These are phyloP conservation scores for Lentinula aciculospora DNA, from an alignment of 768 basidiomycete species.

Conservation along the genomic window DNA sequence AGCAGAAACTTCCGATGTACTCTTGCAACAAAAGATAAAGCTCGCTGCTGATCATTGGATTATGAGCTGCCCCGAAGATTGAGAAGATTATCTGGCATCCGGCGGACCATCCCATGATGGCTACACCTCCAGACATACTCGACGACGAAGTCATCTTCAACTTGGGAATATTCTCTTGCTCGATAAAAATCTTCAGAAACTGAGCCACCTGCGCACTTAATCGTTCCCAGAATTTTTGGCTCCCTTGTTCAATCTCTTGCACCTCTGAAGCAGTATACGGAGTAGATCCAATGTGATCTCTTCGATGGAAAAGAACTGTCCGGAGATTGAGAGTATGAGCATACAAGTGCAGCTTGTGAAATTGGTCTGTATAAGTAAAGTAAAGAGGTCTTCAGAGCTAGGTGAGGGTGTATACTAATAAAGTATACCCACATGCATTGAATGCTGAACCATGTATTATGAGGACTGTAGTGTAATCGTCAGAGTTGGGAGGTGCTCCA, in stretches of 20 bases:
- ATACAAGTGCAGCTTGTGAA: conserved; percentile 9
- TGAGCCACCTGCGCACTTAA: conserved; percentile 12
- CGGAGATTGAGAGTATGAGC: conserved; percentile 14
- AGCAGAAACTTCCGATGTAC: conserved; percentile 12
- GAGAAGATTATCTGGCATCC: conserved; percentile 9
- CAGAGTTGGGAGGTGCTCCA: conserved; percentile 5
- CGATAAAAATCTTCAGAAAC: conserved; percentile 14
- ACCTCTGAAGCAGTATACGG: conserved; percentile 16
- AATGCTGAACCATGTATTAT: conserved; percentile 17
- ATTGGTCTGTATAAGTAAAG: conserved; percentile 8
- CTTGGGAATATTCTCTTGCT: conserved; percentile 12
- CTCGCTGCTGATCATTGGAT: background rate
- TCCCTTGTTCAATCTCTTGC: conserved; percentile 11
- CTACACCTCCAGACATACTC: conserved; percentile 13
- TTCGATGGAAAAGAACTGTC: conserved; percentile 15
- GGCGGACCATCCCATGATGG: conserved; percentile 17
- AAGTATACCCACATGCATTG: conserved; percentile 12
- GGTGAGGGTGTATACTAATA: background rate
- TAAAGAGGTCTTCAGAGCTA: background rate
- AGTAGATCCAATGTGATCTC: conserved; percentile 18
- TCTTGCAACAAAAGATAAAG: background rate
- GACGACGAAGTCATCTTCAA: conserved; percentile 5
- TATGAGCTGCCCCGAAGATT: conserved; percentile 6
- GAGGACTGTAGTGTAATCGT: conserved; percentile 16
- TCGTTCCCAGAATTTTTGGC: conserved; percentile 11